These are phyloP conservation scores for Leptomonas seymouri DNA, from an alignment of 208 protist species.

Conservation along the genomic window DNA sequence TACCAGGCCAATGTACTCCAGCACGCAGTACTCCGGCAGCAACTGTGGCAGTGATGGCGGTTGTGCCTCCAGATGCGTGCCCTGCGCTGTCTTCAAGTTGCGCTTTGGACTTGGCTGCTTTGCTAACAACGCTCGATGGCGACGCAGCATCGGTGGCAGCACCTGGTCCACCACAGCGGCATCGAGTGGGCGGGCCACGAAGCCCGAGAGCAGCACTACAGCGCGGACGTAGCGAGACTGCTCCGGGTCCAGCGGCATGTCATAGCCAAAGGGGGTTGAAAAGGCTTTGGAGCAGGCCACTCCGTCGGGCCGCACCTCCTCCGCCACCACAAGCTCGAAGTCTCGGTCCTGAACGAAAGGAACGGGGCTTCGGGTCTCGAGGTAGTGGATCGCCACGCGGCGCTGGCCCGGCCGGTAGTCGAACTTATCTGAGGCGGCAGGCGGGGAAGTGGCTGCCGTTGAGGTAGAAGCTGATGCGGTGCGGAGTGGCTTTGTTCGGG, in stretches of 20 bases:
- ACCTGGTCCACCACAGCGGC: constrained; percentile 10
- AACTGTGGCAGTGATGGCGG: neutral
- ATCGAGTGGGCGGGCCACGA: constrained; percentile 56
- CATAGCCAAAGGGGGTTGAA: constrained; percentile 63
- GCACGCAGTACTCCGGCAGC: constrained; percentile 37
- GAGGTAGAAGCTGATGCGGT: neutral
- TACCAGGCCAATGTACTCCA: constrained; percentile 76
- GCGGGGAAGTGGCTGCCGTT: neutral
- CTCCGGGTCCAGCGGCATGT: constrained; percentile 52
- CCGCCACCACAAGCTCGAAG: constrained; percentile 76
- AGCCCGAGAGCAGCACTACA: constrained; percentile 59
- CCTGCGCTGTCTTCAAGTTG: neutral
- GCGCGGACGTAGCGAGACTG: constrained; percentile 75
- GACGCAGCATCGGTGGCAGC: constrained; percentile 23
- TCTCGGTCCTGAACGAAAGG: constrained; percentile 72
- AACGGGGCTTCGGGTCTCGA: constrained; percentile 62
- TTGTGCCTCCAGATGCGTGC: neutral
- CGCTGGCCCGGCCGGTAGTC: constrained; percentile 53
- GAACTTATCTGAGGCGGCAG: constrained; percentile 15
- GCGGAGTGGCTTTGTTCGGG: neutral
- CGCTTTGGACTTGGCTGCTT: neutral
- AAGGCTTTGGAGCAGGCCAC: constrained; percentile 73
- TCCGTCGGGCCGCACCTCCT: constrained; percentile 57
- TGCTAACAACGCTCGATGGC: constrained; percentile 3
- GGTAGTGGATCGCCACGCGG: constrained; percentile 73